A percentile compares a stretch with the other conserved stretches of the same genome.
These are phyloP conservation scores for Talaromyces marneffei DNA, from an alignment of 2,329 filamentous ascomycete species.

Conservation along the genomic window DNA sequence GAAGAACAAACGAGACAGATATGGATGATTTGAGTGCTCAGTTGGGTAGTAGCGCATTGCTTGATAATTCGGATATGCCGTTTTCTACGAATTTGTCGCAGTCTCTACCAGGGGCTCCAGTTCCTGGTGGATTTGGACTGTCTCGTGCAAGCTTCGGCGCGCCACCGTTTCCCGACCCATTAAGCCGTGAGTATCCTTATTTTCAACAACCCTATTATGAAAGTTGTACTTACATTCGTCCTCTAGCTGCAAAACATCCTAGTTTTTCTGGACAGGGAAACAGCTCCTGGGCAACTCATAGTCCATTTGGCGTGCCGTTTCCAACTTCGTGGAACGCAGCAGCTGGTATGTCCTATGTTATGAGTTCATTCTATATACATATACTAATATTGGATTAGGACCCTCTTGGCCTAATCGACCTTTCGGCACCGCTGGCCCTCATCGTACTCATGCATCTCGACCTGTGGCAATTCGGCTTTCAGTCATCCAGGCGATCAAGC, in stretches of 20 bases:
- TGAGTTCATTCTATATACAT: background rate
- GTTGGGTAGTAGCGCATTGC: conserved; percentile 81
- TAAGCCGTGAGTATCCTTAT: conserved; percentile 32
- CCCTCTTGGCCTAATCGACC: conserved; percentile 44
- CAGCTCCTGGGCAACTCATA: conserved; percentile 30
- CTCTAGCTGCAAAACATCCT: conserved; percentile 27
- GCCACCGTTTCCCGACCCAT: conserved; percentile 39
- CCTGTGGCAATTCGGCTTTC: conserved; percentile 65
- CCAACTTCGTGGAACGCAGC: conserved; percentile 34
- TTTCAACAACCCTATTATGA: background rate
- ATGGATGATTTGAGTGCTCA: conserved; percentile 70
- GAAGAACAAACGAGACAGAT: conserved; percentile 44
- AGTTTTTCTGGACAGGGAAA: conserved; percentile 28
- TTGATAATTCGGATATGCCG: conserved; percentile 68
- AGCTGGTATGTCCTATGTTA: conserved; percentile 27
- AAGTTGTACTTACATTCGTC: conserved; percentile 17
- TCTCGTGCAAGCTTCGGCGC: conserved; percentile 39
- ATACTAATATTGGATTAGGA: conserved; percentile 27
- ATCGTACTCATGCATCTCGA: conserved; percentile 54
- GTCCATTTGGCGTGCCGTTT: conserved; percentile 37
- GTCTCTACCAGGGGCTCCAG: conserved; percentile 47
- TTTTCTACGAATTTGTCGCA: conserved; percentile 46
- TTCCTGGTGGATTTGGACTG: conserved; percentile 45
- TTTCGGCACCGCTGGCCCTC: conserved; percentile 45
- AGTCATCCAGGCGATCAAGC: conserved; percentile 72